A percentile compares a stretch with the other conserved stretches of the same genome.
Conservation (phyloP, 2,329 filamentous ascomycete species). For the Cercospora berteroae region DNA sequence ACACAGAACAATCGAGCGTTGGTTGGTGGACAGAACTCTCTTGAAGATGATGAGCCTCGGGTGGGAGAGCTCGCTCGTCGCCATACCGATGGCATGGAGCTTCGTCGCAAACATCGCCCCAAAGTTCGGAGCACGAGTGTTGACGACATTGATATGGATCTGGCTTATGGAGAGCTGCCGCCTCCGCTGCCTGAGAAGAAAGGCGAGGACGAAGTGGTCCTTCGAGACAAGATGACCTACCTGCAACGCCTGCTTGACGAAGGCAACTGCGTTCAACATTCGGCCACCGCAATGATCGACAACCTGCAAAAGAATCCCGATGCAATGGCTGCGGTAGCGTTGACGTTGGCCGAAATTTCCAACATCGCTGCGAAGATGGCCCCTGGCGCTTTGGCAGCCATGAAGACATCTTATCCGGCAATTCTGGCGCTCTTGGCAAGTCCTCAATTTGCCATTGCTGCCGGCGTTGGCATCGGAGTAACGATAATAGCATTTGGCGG, state of each 20-base stretch:
- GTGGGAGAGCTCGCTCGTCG: slow-evolving; percentile 44
- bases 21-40: background rate
- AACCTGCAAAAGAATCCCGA: slow-evolving; percentile 81
- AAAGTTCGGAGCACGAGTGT: slow-evolving; percentile 40
- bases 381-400: slow-evolving; percentile 68
- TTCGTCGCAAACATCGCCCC: slow-evolving; percentile 17
- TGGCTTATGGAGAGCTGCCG: slow-evolving; percentile 83
- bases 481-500: slow-evolving; percentile 94
- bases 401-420: slow-evolving; percentile 80
- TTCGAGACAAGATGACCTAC: slow-evolving; percentile 60
- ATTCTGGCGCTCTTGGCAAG: slow-evolving; percentile 83
- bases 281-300: slow-evolving; percentile 76
- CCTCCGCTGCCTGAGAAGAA: slow-evolving; percentile 59
- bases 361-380: slow-evolving; percentile 79
- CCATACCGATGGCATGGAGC: slow-evolving; percentile 42
- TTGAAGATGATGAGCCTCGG: slow-evolving; percentile 32
- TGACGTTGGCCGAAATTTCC: slow-evolving; percentile 89
- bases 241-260: slow-evolving; percentile 80
- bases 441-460: slow-evolving; percentile 92
- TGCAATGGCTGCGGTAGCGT: slow-evolving; percentile 86
- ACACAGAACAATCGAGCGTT: background rate
- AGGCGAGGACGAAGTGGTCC: slow-evolving; percentile 32
- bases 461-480: slow-evolving; percentile 83
- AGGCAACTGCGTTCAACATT: slow-evolving; percentile 83
- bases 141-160: slow-evolving; percentile 75